Conservation (phyloP, 257 asterid genomes). For the Solanum neorickii region DNA sequence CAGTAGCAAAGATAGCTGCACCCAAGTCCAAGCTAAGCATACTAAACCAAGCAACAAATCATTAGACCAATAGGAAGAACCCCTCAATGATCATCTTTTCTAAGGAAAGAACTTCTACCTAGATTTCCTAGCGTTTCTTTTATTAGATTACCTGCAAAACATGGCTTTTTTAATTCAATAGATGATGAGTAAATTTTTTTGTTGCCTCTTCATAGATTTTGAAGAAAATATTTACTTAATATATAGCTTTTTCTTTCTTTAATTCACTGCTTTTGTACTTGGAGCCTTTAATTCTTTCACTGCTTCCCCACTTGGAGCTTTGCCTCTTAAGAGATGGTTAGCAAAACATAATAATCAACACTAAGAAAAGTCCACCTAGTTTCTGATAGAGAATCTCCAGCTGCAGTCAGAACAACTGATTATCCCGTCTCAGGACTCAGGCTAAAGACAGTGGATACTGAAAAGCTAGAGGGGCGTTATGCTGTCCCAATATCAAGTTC, state of each 20-base stretch:
- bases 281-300: background rate
- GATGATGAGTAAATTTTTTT: background rate
- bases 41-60: background rate
- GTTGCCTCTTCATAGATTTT: background rate
- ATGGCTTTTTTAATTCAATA: background rate
- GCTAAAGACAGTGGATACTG: background rate
- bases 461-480: background rate
- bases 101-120: background rate
- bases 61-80: background rate
- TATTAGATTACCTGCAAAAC: background rate
- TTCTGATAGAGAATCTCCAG: background rate
- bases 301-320: background rate
- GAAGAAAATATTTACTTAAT: background rate
- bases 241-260: background rate
- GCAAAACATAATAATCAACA: background rate
- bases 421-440: background rate
- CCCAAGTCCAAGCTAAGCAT: background rate
- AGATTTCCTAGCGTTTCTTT: background rate
- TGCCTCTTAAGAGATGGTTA: background rate
- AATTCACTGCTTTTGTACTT: background rate
- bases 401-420: background rate
- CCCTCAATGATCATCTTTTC: background rate
- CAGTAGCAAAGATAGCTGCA: background rate
- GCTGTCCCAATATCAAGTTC: background rate
- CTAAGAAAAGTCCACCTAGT: background rate